These are phyloP conservation scores for Thelephora ganbajun DNA, from an alignment of 768 basidiomycete genomes.

Conservation along the genomic window DNA sequence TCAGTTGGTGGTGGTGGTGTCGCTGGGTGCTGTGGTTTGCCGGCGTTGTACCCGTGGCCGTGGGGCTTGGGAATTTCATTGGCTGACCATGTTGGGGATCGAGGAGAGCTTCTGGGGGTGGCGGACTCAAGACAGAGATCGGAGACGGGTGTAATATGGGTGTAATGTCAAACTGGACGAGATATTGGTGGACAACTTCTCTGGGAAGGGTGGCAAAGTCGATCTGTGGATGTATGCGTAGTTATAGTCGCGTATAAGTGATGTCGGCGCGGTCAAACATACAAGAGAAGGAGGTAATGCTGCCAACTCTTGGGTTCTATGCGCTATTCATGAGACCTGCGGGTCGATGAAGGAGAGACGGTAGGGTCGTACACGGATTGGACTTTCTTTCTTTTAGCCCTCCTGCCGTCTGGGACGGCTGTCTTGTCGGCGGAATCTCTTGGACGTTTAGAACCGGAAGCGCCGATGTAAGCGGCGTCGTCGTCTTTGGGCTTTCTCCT, in stretches of 20 bases:
- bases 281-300: neutral
- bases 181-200: conserved; percentile 53
- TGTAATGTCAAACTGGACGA: conserved; percentile 58
- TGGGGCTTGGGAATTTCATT: conserved; percentile 37
- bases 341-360: neutral
- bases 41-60: conserved; percentile 26
- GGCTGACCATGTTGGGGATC: conserved; percentile 26
- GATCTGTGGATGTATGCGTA: conserved; percentile 29
- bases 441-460: neutral
- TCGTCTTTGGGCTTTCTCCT: neutral
- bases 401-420: neutral
- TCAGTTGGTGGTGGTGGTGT: too few relatives aligned
- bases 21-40: conserved; percentile 16
- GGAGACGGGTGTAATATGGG: conserved; percentile 63
- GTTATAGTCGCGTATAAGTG: neutral
- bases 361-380: neutral
- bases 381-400: neutral
- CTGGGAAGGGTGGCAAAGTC: conserved; percentile 64
- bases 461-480: neutral
- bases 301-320: neutral
- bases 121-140: conserved; percentile 50
- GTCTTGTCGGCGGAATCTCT: neutral
- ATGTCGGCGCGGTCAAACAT: neutral
- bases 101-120: conserved; percentile 48
- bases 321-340: neutral